A percentile compares a stretch with the other conserved stretches of the same genome.
These are phyloP conservation scores for Calonectria montana DNA, from an alignment of 2,329 filamentous ascomycete genomes.

Conservation along the genomic window DNA sequence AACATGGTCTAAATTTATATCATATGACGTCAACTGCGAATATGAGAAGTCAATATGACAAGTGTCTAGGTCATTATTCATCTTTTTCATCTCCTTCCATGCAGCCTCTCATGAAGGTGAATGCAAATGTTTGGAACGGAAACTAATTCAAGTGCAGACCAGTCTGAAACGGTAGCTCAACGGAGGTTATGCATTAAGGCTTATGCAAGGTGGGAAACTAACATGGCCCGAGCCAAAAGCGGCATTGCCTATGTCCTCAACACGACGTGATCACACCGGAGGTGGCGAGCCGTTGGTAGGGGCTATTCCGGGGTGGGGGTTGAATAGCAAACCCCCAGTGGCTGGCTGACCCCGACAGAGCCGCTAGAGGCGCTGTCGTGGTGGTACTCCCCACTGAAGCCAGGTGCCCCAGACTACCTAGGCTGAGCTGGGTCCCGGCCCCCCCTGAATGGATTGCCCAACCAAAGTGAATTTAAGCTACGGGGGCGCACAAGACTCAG, in stretches of 20 bases:
- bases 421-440: constrained; percentile 10
- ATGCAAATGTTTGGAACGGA: not conserved
- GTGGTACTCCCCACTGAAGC: constrained; percentile 14
- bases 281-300: constrained; percentile 11
- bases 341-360: constrained; percentile 13
- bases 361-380: constrained; percentile 13
- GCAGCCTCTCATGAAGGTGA: no score
- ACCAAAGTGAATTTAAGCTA: constrained; percentile 13
- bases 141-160: not conserved
- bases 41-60: not conserved
- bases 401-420: constrained; percentile 16
- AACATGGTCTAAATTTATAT: not conserved
- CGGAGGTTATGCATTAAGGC: constrained; percentile 1
- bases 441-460: constrained; percentile 8
- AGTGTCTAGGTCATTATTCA: not conserved
- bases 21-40: not conserved
- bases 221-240: not conserved
- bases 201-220: constrained; percentile 1
- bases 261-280: constrained; percentile 10
- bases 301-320: constrained; percentile 6
- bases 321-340: constrained; percentile 10
- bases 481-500: constrained; percentile 3
- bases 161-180: constrained; percentile 5
- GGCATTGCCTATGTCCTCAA: constrained; percentile 10
- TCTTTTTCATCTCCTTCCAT: not conserved